Percentiles rank a stretch among this genome's conserved stretches.
These are phyloP conservation scores for Naganishia antarctica DNA, from an alignment of 768 basidiomycete genomes.

Conservation along the genomic window DNA sequence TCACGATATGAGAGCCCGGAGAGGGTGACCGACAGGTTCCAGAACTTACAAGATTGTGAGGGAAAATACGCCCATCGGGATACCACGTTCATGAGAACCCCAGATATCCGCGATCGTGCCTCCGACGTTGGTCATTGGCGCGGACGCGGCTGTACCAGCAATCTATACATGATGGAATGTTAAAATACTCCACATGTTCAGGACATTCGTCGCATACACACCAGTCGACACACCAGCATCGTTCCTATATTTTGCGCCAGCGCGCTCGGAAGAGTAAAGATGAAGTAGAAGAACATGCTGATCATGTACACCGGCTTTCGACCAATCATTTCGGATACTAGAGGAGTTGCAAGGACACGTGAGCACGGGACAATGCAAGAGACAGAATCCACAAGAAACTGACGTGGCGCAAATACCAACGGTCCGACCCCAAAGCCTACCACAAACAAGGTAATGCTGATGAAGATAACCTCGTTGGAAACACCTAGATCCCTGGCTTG, in stretches of 20 bases:
- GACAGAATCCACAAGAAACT: constrained; percentile 19
- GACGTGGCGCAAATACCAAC: constrained; percentile 42
- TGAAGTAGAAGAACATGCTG: constrained; percentile 39
- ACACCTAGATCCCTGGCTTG: constrained; percentile 34
- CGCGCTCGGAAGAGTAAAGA: constrained; percentile 47
- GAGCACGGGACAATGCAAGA: background rate
- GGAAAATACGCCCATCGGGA: constrained; percentile 45
- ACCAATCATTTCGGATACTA: constrained; percentile 40
- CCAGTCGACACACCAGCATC: constrained; percentile 41
- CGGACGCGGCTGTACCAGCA: constrained; percentile 41
- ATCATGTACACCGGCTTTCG: constrained; percentile 39
- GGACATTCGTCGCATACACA: no score
- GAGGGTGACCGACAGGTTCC: background rate
- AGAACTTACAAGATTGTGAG: constrained; percentile 36
- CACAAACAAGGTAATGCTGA: constrained; percentile 36
- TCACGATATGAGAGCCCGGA: background rate
- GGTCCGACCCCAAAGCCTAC: constrained; percentile 47
- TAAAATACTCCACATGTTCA: no score
- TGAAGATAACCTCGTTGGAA: constrained; percentile 33
- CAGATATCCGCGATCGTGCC: constrained; percentile 42
- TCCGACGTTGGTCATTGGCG: constrained; percentile 42
- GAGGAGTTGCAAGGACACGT: background rate
- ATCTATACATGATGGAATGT: constrained; percentile 25
- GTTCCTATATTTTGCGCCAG: constrained; percentile 42
- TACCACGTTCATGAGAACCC: constrained; percentile 41